Base-by-base conservation (phyloP, 345 rosid species). In the Alliaria petiolata region DNA sequence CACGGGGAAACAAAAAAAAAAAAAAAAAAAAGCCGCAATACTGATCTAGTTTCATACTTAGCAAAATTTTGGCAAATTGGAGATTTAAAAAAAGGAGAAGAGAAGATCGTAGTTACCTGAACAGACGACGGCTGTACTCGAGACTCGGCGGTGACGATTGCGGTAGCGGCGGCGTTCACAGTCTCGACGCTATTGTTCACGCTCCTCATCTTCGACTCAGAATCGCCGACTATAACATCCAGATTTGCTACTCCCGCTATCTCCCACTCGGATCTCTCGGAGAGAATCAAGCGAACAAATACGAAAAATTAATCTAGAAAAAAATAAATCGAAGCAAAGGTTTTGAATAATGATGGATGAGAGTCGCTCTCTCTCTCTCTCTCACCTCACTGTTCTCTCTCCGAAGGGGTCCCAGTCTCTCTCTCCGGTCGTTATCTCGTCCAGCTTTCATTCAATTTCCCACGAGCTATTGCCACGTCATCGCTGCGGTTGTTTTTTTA, bases 111-210 rank as follows among this genome's bases (percentile, higher is more conserved):
- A 6, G 38, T 8, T 77, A 92, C 96, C 91, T 79, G 86, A 15
- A 75, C 82, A 20, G 86, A 20, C 25, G 90, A 26, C 0, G 95
- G 98, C 82, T 79, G 98, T n/a, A 81, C 81, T 5, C 98, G 88
- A 10, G 93, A 80, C 74, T 93, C 96, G 54, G 98, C 96, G 69
- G 93, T 80, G 81, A 88, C 83, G 82, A 90, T 90, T 66, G 98
- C 98, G 9, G 95, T 66, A 50, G 97, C 98, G 42, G 98, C 97
- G 70, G 97, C 98, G 92, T 90, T 90, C 38, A 88, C 82, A 38
- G 95, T 92, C 54, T 87, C 90, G 59, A 88, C 85, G 78, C 85
- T 87, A 79, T 77, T 78, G 76, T 82, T 80, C 4, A 80, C 80
- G 76, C 75, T 72, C 50, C 84, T 84, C 95, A 86, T 88, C 47